Percentiles rank a stretch among this genome's conserved stretches.
These are phyloP conservation scores for Aleurites moluccanus DNA, from an alignment of 441 rosid species.

Conservation along the genomic window DNA sequence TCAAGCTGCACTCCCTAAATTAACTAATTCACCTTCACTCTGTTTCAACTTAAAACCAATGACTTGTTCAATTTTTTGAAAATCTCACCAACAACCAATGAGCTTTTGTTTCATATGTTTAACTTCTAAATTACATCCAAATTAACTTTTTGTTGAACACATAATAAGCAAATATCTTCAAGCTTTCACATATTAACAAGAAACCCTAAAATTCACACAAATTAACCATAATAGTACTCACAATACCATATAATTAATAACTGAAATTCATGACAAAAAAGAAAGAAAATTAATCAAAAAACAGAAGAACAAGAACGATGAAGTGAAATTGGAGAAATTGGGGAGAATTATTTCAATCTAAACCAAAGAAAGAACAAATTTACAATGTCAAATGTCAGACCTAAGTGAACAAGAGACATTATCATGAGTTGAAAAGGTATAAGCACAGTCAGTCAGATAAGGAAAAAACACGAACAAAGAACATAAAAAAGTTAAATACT, in stretches of 20 bases:
- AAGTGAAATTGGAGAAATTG: too few species aligned
- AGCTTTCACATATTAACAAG: background rate
- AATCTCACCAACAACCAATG: background rate
- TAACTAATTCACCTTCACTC: background rate
- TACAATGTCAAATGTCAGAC: too few species aligned
- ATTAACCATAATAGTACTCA: background rate
- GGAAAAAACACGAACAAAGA: too few species aligned
- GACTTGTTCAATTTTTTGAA: background rate
- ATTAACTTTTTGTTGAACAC: background rate
- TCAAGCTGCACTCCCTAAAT: background rate
- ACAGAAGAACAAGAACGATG: too few species aligned
- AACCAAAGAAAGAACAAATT: too few species aligned
- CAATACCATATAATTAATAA: background rate
- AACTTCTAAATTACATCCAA: background rate
- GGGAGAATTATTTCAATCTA: too few species aligned
- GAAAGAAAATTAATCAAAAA: too few species aligned
- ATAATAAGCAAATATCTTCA: background rate
- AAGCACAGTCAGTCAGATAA: too few species aligned
- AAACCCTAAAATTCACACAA: background rate
- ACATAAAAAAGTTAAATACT: too few species aligned
- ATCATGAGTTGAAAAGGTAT: too few species aligned
- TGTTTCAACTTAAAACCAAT: background rate
- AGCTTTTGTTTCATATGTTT: background rate
- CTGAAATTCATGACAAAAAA: conserved; percentile 5
- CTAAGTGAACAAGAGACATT: too few species aligned